Evolutionary conservation across 306 rosid species (phyloP).

Genomic region (Phaseolus lunatus): DNA sequence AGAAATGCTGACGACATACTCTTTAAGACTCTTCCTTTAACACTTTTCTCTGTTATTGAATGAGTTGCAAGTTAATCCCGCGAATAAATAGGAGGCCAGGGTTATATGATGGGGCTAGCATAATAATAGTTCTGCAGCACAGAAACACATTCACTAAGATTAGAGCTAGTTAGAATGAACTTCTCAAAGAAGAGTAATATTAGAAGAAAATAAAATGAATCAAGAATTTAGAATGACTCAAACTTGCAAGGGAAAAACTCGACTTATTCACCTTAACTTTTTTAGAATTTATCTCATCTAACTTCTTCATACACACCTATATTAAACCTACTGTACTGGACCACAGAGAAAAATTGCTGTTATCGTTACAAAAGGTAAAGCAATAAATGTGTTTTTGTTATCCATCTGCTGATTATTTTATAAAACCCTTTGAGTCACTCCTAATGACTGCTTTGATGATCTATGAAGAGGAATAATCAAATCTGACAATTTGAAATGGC

Average conservation of each 20-base stretch:
- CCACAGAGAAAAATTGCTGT: background rate
- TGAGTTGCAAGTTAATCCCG: background rate
- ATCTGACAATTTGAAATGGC: slow-evolving; percentile 33
- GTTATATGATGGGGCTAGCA: background rate
- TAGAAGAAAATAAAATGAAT: background rate
- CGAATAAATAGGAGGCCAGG: background rate
- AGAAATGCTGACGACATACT: background rate
- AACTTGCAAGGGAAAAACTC: background rate
- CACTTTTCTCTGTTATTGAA: background rate
- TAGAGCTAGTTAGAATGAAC: background rate
- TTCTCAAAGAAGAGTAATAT: background rate
- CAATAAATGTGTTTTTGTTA: background rate
- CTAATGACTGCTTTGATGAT: slow-evolving; percentile 22
- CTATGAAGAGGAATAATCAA: slow-evolving; percentile 19
- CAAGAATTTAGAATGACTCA: background rate
- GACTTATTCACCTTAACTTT: background rate
- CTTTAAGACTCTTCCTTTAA: background rate
- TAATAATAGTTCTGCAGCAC: slow-evolving; percentile 6
- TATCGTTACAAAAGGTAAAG: background rate
- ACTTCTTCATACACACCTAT: background rate
- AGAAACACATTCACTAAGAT: background rate
- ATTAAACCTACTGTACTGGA: background rate
- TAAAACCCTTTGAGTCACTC: slow-evolving; percentile 17
- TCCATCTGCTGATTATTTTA: background rate
- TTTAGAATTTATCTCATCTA: background rate